Evolutionary conservation across 2,329 filamentous ascomycete genomes (phyloP).

Genomic region (Ophiostoma angusticollis): DNA sequence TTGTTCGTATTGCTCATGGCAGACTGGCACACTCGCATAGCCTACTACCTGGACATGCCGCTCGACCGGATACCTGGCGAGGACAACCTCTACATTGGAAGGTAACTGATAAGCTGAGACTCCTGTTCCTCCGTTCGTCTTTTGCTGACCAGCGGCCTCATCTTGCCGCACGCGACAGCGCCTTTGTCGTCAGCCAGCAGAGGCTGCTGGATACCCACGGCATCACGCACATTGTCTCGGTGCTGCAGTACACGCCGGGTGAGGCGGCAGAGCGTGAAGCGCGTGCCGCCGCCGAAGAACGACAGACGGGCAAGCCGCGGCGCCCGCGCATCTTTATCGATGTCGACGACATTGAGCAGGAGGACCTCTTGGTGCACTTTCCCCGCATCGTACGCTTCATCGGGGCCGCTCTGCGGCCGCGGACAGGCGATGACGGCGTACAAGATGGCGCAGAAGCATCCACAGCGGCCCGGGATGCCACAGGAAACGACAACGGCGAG

Average conservation of each 20-base stretch:
- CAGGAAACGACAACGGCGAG: neutral
- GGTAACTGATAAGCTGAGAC: slow-evolving; percentile 34
- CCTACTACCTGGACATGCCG: slow-evolving; percentile 30
- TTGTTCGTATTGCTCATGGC: too few relatives aligned
- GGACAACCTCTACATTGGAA: slow-evolving; percentile 64
- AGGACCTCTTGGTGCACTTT: slow-evolving; percentile 73
- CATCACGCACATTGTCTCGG: slow-evolving; percentile 86
- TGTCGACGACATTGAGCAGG: slow-evolving; percentile 81
- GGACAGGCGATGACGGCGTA: slow-evolving; percentile 11
- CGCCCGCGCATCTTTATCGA: slow-evolving; percentile 39
- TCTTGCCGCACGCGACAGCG: slow-evolving; percentile 34
- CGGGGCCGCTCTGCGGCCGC: slow-evolving; percentile 57
- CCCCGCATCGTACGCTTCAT: slow-evolving; percentile 73
- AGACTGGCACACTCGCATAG: neutral
- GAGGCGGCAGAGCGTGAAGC: slow-evolving; percentile 24
- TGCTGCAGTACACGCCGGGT: slow-evolving; percentile 36
- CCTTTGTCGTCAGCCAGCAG: slow-evolving; percentile 65
- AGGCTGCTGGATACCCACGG: slow-evolving; percentile 51
- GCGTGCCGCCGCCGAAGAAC: slow-evolving; percentile 55
- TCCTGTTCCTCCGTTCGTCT: too few relatives aligned
- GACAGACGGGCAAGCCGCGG: slow-evolving; percentile 30
- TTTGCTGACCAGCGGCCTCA: neutral
- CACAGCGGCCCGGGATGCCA: neutral
- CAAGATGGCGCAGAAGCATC: neutral
- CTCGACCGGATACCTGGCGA: slow-evolving; percentile 57